Conservation (phyloP, 164 flowering plant genomes). For the Houttuynia cordata region DNA sequence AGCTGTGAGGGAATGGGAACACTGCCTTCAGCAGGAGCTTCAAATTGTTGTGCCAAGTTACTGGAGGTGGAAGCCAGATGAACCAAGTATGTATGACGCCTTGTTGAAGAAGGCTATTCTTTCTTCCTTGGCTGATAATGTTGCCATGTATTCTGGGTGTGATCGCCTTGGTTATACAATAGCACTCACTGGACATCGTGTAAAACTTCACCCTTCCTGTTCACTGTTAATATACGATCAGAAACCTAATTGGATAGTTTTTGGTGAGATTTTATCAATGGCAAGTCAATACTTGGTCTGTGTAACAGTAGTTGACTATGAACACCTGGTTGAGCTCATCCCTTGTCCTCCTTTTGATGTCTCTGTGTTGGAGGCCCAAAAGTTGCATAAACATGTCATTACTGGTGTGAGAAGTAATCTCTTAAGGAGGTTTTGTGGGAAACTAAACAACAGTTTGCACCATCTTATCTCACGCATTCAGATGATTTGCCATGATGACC, state of each 20-base stretch:
- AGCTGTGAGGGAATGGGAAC: conserved; percentile 61
- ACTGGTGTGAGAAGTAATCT: conserved; percentile 45
- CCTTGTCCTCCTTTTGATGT: conserved; percentile 59
- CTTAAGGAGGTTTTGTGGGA: conserved; percentile 78
- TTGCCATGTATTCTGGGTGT: conserved; percentile 80
- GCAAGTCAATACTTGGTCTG: conserved; percentile 65
- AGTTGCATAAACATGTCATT: conserved; percentile 32
- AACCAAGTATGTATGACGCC: conserved; percentile 30
- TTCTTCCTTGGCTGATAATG: conserved; percentile 66
- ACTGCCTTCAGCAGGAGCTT: conserved; percentile 59
- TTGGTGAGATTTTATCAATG: conserved; percentile 59
- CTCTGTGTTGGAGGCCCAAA: conserved; percentile 32
- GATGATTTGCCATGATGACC: conserved; percentile 33
- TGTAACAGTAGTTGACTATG: conserved; percentile 68
- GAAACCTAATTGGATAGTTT: conserved; percentile 85
- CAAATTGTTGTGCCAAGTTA: conserved; percentile 43
- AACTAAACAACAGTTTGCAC: conserved; percentile 31
- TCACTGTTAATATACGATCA: conserved; percentile 59
- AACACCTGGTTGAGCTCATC: conserved; percentile 31
- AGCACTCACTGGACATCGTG: conserved; percentile 58
- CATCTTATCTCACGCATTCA: conserved; percentile 38
- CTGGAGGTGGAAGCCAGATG: conserved; percentile 68
- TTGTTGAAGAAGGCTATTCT: conserved; percentile 54
- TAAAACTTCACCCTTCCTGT: conserved; percentile 84
- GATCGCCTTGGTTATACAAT: conserved; percentile 88